phyloP scores from a whole-genome alignment of 306 rosid genomes.

The Cucumis cinereus region DNA sequence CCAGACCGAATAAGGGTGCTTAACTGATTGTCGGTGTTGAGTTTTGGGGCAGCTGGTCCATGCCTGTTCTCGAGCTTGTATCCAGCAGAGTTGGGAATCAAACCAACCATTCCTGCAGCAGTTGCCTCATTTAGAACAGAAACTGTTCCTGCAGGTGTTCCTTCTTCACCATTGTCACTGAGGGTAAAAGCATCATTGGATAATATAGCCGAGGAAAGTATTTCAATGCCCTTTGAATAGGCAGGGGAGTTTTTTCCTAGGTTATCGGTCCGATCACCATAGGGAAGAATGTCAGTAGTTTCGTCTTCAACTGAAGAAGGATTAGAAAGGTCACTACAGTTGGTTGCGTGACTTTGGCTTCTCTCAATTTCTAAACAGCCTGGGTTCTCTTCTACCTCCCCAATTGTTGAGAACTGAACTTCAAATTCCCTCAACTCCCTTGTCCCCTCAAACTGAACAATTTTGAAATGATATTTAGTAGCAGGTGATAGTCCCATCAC shows the following conservation, averaged over 20 bases:
- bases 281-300: conserved; percentile 58
- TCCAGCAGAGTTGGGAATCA: conserved; percentile 5
- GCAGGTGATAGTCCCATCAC: conserved; percentile 49
- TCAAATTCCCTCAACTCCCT: conserved; percentile 31
- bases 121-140: conserved; percentile 47
- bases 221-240: conserved; percentile 35
- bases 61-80: conserved; percentile 37
- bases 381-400: conserved; percentile 42
- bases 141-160: conserved; percentile 29
- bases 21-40: conserved; percentile 37
- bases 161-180: conserved; percentile 26
- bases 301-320: conserved; percentile 96
- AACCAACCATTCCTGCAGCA: conserved; percentile 17
- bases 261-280: conserved; percentile 40
- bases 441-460: conserved; percentile 24
- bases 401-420: conserved; percentile 49
- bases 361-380: conserved; percentile 40
- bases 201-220: conserved; percentile 33
- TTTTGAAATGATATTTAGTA: conserved; percentile 64
- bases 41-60: conserved; percentile 36
- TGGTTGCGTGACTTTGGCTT: conserved; percentile 87
- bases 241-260: conserved; percentile 36
- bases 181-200: conserved; percentile 35
- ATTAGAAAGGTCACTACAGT: conserved; percentile 86
- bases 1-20: conserved; percentile 44